Evolutionary conservation across 208 protist species (phyloP).

Genomic region (Trypanosoma platydactyli): DNA sequence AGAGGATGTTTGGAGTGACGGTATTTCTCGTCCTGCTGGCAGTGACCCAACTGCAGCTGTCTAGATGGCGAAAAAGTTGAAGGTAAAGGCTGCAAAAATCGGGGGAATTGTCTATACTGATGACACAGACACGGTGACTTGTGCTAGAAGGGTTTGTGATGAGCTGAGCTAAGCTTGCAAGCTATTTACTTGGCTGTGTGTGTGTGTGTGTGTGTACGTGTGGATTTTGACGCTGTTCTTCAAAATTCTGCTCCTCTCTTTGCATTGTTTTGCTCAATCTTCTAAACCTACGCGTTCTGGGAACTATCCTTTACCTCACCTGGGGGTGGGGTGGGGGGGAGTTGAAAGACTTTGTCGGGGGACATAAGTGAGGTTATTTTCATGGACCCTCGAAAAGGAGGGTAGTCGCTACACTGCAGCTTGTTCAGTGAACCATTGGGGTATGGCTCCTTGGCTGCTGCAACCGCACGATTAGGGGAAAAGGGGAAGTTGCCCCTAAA

Average conservation of each 20-base stretch:
- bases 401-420: too few species aligned
- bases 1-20: slow-evolving; percentile 33
- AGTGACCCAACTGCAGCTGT: slow-evolving; percentile 52
- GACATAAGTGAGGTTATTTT: too few species aligned
- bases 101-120: slow-evolving; percentile 54
- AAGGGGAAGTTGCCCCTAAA: too few species aligned
- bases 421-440: too few species aligned
- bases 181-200: slow-evolving; percentile 57
- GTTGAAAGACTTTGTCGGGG: too few species aligned
- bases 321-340: too few species aligned
- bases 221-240: slow-evolving; percentile 53
- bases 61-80: slow-evolving; percentile 60
- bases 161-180: slow-evolving; percentile 71
- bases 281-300: too few species aligned
- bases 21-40: slow-evolving; percentile 24
- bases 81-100: slow-evolving; percentile 52
- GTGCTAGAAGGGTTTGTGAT: slow-evolving; percentile 68
- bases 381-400: too few species aligned
- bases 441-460: too few species aligned
- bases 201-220: too few species aligned
- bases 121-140: slow-evolving; percentile 58
- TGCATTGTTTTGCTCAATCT: slow-evolving; percentile 65
- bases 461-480: too few species aligned
- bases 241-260: slow-evolving; percentile 61
- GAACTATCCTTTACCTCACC: too few species aligned